These are phyloP conservation scores for Botrytis byssoidea DNA, from an alignment of 2,329 filamentous ascomycete genomes.

Conservation along the genomic window DNA sequence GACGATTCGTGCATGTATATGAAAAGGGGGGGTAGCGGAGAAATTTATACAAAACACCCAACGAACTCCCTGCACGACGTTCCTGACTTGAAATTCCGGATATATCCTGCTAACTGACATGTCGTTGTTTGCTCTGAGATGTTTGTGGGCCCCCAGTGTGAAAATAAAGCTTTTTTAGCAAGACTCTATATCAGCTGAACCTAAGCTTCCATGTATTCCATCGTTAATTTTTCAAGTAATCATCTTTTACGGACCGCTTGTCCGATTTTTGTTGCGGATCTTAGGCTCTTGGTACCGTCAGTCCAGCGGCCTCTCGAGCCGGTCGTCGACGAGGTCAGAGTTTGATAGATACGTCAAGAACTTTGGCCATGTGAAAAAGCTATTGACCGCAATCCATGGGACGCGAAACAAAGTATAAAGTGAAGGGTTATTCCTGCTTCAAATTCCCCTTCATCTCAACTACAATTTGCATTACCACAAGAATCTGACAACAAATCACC, in stretches of 20 bases:
- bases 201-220: neutral
- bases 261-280: conserved; percentile 6
- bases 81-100: neutral
- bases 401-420: neutral
- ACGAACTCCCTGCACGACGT: neutral
- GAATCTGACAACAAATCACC: neutral
- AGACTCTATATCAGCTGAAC: neutral
- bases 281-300: conserved; percentile 9
- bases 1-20: neutral
- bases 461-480: neutral
- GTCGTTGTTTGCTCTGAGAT: neutral
- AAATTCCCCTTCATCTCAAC: neutral
- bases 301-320: conserved; percentile 15
- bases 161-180: neutral
- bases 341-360: neutral
- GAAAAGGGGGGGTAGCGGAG: neutral
- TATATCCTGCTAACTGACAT: neutral
- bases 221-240: neutral
- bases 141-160: neutral
- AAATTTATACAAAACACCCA: neutral
- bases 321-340: neutral
- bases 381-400: neutral
- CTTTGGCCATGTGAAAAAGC: neutral
- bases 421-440: neutral
- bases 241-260: conserved; percentile 5